These are phyloP conservation scores for Apiospora aurea DNA, from an alignment of 2,329 filamentous ascomycete genomes.

Conservation along the genomic window DNA sequence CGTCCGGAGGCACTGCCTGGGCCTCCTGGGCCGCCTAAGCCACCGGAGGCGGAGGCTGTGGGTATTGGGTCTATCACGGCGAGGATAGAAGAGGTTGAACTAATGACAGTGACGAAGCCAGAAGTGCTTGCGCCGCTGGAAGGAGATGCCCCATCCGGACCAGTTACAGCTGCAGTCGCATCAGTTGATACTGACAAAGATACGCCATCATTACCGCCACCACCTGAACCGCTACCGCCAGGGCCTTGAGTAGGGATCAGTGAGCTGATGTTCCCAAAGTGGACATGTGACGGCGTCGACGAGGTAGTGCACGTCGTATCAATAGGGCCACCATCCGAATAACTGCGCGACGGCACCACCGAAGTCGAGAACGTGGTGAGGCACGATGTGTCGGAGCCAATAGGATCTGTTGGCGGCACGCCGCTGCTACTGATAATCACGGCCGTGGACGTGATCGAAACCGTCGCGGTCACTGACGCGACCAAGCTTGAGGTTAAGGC, in stretches of 20 bases:
- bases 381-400: not conserved
- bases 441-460: not conserved
- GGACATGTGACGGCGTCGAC: not conserved
- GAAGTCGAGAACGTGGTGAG: not conserved
- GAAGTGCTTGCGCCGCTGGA: not conserved
- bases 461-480: not conserved
- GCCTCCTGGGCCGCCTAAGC: not conserved
- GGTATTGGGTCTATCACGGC: not conserved
- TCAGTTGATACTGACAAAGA: not conserved
- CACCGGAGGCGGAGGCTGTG: not conserved
- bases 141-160: not conserved
- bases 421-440: not conserved
- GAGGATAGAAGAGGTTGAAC: not conserved
- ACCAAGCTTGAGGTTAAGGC: not conserved
- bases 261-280: not conserved
- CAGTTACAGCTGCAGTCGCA: not conserved
- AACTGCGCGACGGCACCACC: not conserved
- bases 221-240: not conserved
- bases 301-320: conserved; percentile 1
- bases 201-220: not conserved
- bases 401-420: not conserved
- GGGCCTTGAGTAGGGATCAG: not conserved
- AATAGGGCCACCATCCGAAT: not conserved
- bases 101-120: not conserved
- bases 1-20: not conserved